These are phyloP conservation scores for Trypanosoma lewisi DNA, from an alignment of 208 protist species.

Conservation along the genomic window DNA sequence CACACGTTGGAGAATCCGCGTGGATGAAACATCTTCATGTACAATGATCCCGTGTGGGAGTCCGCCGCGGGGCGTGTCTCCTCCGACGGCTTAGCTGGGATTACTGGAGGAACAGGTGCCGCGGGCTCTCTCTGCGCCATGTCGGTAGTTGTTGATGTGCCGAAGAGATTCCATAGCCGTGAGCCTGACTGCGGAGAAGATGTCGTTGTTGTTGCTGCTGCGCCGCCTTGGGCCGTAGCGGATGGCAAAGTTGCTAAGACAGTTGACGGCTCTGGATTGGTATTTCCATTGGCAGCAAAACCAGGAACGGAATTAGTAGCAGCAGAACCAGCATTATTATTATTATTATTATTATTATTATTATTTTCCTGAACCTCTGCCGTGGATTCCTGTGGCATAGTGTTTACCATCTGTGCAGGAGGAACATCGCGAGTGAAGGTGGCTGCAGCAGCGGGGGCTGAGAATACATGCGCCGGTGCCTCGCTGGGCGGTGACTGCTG, in stretches of 20 bases:
- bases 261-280: background rate
- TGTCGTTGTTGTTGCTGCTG: no score
- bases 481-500: background rate
- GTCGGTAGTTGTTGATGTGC: background rate
- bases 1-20: background rate
- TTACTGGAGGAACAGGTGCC: background rate
- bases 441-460: background rate
- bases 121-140: background rate
- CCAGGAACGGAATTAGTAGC: no score
- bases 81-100: background rate
- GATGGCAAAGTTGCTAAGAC: slow-evolving; percentile 8
- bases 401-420: background rate
- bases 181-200: background rate
- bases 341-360: no score
- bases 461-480: background rate
- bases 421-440: background rate
- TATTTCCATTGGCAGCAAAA: background rate
- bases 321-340: no score
- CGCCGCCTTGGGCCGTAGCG: background rate
- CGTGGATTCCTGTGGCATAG: background rate
- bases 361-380: background rate
- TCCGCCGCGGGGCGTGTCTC: background rate
- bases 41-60: slow-evolving; percentile 6
- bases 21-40: slow-evolving; percentile 20
- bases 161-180: slow-evolving; percentile 4